Evolutionary conservation across 768 basidiomycete species (phyloP).

Genomic region (Asterophora parasitica): DNA sequence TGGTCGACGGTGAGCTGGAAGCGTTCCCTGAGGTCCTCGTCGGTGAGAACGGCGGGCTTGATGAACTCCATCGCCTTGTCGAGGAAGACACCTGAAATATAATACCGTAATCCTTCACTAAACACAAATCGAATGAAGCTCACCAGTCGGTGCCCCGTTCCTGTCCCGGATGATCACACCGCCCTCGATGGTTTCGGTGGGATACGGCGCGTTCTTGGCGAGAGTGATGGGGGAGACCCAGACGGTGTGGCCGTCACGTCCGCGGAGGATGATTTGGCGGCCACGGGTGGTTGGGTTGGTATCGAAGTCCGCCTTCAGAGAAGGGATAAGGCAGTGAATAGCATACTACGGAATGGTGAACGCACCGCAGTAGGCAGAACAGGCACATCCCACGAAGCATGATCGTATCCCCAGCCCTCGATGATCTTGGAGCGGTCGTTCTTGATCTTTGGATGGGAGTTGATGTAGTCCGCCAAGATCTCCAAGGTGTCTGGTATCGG

Average conservation of each 20-base stretch:
- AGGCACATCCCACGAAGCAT: constrained; percentile 50
- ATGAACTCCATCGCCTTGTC: constrained; percentile 70
- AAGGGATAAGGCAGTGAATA: neutral
- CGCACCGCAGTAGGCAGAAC: constrained; percentile 54
- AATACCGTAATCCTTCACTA: too few species aligned
- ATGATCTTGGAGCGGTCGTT: constrained; percentile 44
- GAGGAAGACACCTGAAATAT: constrained; percentile 48
- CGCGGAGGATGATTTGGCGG: constrained; percentile 55
- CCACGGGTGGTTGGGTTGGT: constrained; percentile 47
- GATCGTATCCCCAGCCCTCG: constrained; percentile 75
- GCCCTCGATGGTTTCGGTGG: constrained; percentile 48
- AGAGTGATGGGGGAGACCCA: constrained; percentile 62
- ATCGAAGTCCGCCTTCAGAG: constrained; percentile 55
- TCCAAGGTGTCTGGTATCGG: constrained; percentile 38
- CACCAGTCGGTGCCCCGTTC: constrained; percentile 53
- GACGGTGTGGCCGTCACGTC: constrained; percentile 69
- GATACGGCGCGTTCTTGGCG: constrained; percentile 41
- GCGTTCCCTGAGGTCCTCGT: constrained; percentile 42
- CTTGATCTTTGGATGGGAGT: constrained; percentile 35
- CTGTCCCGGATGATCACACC: constrained; percentile 58
- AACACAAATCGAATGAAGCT: neutral
- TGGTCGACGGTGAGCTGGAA: constrained; percentile 48
- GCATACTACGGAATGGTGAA: neutral
- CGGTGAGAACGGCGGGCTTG: constrained; percentile 44
- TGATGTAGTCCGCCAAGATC: constrained; percentile 46